phyloP scores from a whole-genome alignment of 805 yeast genomes.

The Cyberlindnera nakhonratchasimensis region DNA sequence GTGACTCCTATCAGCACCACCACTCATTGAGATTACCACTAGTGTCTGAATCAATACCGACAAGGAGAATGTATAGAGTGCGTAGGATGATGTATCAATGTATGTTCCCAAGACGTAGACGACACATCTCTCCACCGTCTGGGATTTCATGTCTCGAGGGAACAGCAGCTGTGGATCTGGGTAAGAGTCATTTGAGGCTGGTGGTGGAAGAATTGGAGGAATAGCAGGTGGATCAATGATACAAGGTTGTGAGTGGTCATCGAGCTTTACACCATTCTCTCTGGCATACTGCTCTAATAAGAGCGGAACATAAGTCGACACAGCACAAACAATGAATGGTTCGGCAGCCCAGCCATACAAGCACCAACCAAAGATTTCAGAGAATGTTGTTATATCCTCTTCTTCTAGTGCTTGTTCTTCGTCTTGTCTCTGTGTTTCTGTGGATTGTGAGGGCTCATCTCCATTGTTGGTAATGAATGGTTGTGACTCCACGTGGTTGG shows the following conservation, averaged over 20 bases:
- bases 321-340: conserved; percentile 76
- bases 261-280: conserved; percentile 60
- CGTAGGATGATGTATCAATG: conserved; percentile 71
- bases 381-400: conserved; percentile 31
- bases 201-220: conserved; percentile 13
- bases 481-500: neutral
- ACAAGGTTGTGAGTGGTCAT: conserved; percentile 60
- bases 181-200: conserved; percentile 2
- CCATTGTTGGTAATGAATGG: neutral
- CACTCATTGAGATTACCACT: conserved; percentile 68
- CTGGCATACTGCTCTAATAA: conserved; percentile 70
- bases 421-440: neutral
- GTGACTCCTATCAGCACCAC: conserved; percentile 63
- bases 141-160: conserved; percentile 4
- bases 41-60: conserved; percentile 73
- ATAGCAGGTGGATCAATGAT: conserved; percentile 30
- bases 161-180: conserved; percentile 1
- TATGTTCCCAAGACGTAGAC: conserved; percentile 41
- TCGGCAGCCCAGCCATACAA: conserved; percentile 72
- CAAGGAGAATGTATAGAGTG: conserved; percentile 67
- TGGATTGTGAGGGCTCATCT: neutral
- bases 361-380: conserved; percentile 64
- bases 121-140: conserved; percentile 39
- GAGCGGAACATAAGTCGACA: conserved; percentile 74
- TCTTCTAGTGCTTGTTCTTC: conserved; percentile 4